Evolutionary conservation across 2,329 filamentous ascomycete species (phyloP).

Genomic region (Xylariaceae sp.): DNA sequence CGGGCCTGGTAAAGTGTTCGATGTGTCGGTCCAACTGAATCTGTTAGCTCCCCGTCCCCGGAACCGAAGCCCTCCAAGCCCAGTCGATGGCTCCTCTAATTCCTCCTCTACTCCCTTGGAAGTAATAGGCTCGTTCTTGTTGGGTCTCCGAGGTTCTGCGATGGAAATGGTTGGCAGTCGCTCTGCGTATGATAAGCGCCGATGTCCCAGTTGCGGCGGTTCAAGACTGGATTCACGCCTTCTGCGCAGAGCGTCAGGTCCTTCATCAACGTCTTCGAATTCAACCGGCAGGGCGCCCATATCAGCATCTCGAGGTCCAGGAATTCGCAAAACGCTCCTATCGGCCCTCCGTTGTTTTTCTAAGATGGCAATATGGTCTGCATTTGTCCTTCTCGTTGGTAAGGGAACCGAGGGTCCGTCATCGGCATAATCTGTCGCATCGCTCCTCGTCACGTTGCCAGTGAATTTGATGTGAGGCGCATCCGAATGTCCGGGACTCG

Average conservation of each 20-base stretch:
- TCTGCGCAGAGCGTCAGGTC: slow-evolving; percentile 30
- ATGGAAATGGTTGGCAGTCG: slow-evolving; percentile 59
- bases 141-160: slow-evolving; percentile 54
- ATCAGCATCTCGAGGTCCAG: slow-evolving; percentile 86
- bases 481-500: slow-evolving; percentile 8
- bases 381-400: slow-evolving; percentile 51
- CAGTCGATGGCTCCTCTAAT: slow-evolving; percentile 38
- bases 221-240: slow-evolving; percentile 29
- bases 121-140: slow-evolving; percentile 27
- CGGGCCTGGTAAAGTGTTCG: slow-evolving; percentile 29
- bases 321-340: slow-evolving; percentile 76
- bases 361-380: slow-evolving; percentile 83
- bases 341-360: slow-evolving; percentile 73
- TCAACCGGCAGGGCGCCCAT: slow-evolving; percentile 65
- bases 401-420: slow-evolving; percentile 44
- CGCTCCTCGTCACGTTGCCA: slow-evolving; percentile 38
- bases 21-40: slow-evolving; percentile 34
- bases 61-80: slow-evolving; percentile 39
- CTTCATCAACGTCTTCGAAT: slow-evolving; percentile 35
- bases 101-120: slow-evolving; percentile 39
- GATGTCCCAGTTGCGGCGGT: slow-evolving; percentile 6
- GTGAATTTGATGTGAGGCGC: slow-evolving; percentile 60
- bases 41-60: slow-evolving; percentile 41
- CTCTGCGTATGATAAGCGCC: slow-evolving; percentile 27
- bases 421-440: slow-evolving; percentile 44